Percentiles rank a stretch among this genome's conserved stretches.
Conservation (phyloP, 2,329 filamentous ascomycete genomes). For the Apiospora sp. region DNA sequence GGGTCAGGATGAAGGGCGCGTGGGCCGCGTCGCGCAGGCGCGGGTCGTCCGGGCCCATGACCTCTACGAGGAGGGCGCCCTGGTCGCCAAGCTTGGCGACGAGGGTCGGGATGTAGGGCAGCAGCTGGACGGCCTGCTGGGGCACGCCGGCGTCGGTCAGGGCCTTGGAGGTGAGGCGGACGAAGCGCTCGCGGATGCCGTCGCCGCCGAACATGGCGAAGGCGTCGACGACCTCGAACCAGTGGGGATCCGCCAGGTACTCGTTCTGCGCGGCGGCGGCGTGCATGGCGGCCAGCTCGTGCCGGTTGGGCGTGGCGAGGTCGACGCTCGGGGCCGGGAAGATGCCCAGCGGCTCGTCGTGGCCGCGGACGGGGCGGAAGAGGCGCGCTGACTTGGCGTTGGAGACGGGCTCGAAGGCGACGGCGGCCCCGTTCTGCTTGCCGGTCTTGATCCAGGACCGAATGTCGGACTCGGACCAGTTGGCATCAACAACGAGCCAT, state of each 20-base stretch:
- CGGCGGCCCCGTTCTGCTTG: constrained; percentile 60
- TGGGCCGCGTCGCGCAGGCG: constrained; percentile 69
- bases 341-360: constrained; percentile 51
- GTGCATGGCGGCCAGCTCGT: constrained; percentile 85
- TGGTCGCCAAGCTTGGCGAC: constrained; percentile 81
- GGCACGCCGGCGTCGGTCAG: constrained; percentile 85
- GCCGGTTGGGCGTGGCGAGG: constrained; percentile 81
- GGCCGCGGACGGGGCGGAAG: constrained; percentile 57
- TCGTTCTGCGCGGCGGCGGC: constrained; percentile 69
- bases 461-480: constrained; percentile 77
- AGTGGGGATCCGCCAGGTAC: constrained; percentile 73
- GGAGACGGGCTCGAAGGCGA: constrained; percentile 91
- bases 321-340: constrained; percentile 73
- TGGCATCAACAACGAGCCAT: constrained; percentile 87
- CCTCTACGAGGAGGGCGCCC: constrained; percentile 78
- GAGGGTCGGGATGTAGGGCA: constrained; percentile 87
- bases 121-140: constrained; percentile 81
- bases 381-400: constrained; percentile 77
- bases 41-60: constrained; percentile 73
- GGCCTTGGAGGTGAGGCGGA: constrained; percentile 68
- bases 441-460: constrained; percentile 72
- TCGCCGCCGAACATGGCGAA: constrained; percentile 68
- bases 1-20: constrained; percentile 75
- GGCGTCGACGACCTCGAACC: constrained; percentile 83
- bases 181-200: constrained; percentile 75